Evolutionary conservation across 202 grass and related monocot species (phyloP).

Genomic region (Carex sylvatica): DNA sequence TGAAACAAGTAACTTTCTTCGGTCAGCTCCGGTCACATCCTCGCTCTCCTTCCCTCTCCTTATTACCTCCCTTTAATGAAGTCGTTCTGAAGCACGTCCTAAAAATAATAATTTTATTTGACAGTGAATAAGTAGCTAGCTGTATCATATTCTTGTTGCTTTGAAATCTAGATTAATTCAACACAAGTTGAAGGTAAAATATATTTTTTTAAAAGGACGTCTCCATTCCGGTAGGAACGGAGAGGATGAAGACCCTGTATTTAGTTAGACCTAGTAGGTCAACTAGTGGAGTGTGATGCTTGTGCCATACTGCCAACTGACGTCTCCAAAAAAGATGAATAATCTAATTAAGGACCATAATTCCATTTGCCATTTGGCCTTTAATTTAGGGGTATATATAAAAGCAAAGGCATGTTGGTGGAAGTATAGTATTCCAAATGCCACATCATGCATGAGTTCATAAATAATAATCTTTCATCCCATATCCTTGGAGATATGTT

Average conservation of each 20-base stretch:
- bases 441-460: neutral
- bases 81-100: too few relatives aligned
- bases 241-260: neutral
- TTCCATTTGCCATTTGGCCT: neutral
- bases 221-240: neutral
- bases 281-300: slow-evolving; percentile 14
- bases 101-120: too few relatives aligned
- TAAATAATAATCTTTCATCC: neutral
- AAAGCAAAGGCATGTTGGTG: slow-evolving; percentile 1
- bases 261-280: neutral
- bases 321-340: neutral
- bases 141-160: too few relatives aligned
- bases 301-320: neutral
- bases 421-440: slow-evolving; percentile 4
- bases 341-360: neutral
- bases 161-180: too few relatives aligned
- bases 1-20: too few relatives aligned
- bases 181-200: neutral
- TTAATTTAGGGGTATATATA: neutral
- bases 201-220: neutral
- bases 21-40: too few relatives aligned
- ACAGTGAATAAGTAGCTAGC: too few relatives aligned
- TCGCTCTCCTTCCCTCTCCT: too few relatives aligned
- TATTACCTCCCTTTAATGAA: too few relatives aligned
- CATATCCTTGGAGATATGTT: slow-evolving; percentile 16